Percentiles rank a stretch among this genome's conserved stretches.
Conservation (phyloP, 805 yeast species). For the Candida insectalens region DNA sequence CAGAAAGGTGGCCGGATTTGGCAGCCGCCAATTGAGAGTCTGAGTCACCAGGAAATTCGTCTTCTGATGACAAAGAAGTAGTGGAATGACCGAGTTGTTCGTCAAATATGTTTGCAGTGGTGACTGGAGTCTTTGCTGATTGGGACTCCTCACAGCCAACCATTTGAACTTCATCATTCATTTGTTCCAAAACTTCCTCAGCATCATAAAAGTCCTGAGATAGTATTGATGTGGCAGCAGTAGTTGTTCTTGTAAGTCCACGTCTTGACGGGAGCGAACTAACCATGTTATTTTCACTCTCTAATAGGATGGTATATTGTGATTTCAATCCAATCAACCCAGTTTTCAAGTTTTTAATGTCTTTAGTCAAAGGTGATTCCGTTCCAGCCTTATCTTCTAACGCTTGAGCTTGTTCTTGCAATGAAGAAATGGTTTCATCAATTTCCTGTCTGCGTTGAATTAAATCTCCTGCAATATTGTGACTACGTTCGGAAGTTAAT, state of each 20-base stretch:
- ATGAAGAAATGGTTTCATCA: not conserved
- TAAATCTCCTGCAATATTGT: too few species aligned
- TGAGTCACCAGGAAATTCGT: too few species aligned
- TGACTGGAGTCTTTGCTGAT: not conserved
- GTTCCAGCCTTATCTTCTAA: not conserved
- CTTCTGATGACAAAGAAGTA: slow-evolving; percentile 1
- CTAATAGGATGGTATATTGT: not conserved
- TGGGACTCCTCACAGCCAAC: slow-evolving; percentile 23
- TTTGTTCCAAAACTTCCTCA: slow-evolving; percentile 43
- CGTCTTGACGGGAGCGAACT: slow-evolving; percentile 10
- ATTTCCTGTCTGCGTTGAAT: not conserved
- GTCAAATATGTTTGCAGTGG: slow-evolving; percentile 15
- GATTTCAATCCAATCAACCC: not conserved
- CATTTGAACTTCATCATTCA: slow-evolving; percentile 46
- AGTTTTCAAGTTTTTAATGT: not conserved
- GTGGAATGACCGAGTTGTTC: slow-evolving; percentile 2
- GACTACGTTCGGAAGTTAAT: not conserved
- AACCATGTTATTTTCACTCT: not conserved
- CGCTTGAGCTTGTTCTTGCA: not conserved
- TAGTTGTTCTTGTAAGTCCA: slow-evolving; percentile 16
- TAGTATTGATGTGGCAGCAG: slow-evolving; percentile 26
- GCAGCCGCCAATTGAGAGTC: not conserved
- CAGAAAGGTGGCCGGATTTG: not conserved
- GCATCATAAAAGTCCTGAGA: slow-evolving; percentile 63
- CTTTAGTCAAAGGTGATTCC: not conserved